phyloP scores from a whole-genome alignment of 1,139 yeast species.

The Saccharomycopsis crataegensis region DNA sequence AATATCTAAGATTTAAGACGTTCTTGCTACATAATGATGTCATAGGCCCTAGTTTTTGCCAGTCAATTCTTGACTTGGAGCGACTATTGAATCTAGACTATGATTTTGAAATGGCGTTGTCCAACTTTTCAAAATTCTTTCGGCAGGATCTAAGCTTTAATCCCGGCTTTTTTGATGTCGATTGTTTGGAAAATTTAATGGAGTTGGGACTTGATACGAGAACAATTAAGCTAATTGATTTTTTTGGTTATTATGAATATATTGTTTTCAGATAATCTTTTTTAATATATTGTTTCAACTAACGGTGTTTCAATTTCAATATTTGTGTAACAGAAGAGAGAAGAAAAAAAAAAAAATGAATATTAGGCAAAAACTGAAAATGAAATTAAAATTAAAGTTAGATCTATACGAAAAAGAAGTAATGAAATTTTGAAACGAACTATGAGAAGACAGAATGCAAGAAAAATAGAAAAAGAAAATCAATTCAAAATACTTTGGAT shows the following conservation, averaged over 20 bases:
- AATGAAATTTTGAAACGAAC: too few relatives aligned
- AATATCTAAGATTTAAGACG: constrained; percentile 10
- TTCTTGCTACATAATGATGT: constrained; percentile 5
- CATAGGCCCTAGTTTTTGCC: background rate
- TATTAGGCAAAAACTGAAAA: too few relatives aligned
- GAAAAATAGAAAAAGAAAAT: too few relatives aligned
- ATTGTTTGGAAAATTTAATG: background rate
- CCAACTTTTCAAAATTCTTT: background rate
- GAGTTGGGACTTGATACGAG: background rate
- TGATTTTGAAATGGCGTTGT: background rate
- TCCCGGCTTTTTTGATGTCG: background rate
- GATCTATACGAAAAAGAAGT: too few relatives aligned
- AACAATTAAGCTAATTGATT: background rate
- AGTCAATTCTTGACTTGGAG: constrained; percentile 1
- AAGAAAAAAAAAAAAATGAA: too few relatives aligned
- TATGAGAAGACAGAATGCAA: too few relatives aligned
- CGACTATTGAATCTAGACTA: background rate
- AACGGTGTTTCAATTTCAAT: background rate
- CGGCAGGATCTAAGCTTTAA: background rate
- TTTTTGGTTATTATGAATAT: constrained; percentile 6
- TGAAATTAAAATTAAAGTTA: too few relatives aligned
- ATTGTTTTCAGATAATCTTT: background rate
- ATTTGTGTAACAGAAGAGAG: too few relatives aligned
- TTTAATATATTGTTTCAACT: background rate
- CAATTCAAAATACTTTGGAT: too few relatives aligned